Base-by-base conservation (phyloP, 371 early-diverging fungal genomes). In the Fennellomyces sp. region DNA sequence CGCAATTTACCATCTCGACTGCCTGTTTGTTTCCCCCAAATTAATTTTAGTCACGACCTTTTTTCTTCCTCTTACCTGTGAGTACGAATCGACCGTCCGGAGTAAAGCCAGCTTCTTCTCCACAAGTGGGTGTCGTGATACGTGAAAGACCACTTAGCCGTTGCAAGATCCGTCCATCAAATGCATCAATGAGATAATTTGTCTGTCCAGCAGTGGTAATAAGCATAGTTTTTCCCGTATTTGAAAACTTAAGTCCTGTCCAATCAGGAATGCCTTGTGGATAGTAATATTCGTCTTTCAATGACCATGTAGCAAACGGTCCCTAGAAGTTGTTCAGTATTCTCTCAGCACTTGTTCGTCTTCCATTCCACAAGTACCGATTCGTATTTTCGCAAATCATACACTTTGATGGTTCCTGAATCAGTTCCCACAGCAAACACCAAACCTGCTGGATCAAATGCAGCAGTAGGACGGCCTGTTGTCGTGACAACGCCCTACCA, bases 361-460 rank as follows among this genome's bases (percentile, higher is more conserved):
- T 2, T 23, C 3, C 36, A 52, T 58, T 61, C n/a, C n/a, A n/a
- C n/a, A n/a, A n/a, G n/a, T 52, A 65, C 61, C 10, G 54, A 48
- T n/a, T 81, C 19, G 78, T 79, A 83, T 21, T 86, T 82, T 42
- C 88, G 78, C 19, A 84, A 64, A 69, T 95, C 95, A 58, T 88
- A 93, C 13, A 96, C 69, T n/a, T 73, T 71, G 11, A 70, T 55
- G 1, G 56, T 65, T 30, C 71, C 52, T 4, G 76, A 76, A 25
- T 76, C 85, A 0, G 82, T 61, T 0, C 84, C 91, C 3, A 90
- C 82, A 0, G 91, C 92, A 78, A 94, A 91, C 0, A 94, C 85
- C 19, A 87, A 61, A 0, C 94, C 95, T 13, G 87, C 82, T 2
- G 89, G 92, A 69, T 96, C 97, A 64, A 88, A 91, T 0, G 91